Evolutionary conservation across 345 rosid species (phyloP).

Genomic region (Hypericum androsaemum): DNA sequence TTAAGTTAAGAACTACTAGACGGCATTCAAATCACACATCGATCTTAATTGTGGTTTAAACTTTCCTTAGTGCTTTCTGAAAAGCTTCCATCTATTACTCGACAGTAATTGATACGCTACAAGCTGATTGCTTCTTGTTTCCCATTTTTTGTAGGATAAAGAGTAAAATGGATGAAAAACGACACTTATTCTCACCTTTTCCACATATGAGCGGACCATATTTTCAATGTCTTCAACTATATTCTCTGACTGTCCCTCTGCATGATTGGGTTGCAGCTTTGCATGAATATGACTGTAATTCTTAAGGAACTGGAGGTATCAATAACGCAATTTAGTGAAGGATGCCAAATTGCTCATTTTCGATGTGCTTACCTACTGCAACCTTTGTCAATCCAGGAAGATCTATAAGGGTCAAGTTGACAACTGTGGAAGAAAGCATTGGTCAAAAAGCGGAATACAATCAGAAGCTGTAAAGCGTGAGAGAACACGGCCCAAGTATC

Average conservation of each 20-base stretch:
- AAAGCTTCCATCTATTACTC: no score
- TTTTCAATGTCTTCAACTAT: slow-evolving; percentile 92
- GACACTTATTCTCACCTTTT: slow-evolving; percentile 52
- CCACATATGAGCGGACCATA: slow-evolving; percentile 97
- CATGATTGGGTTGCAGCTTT: slow-evolving; percentile 21
- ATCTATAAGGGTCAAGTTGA: slow-evolving; percentile 93
- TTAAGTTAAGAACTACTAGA: no score
- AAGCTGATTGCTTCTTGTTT: not conserved
- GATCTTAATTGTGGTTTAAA: no score
- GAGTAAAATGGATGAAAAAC: not conserved
- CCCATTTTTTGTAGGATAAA: not conserved
- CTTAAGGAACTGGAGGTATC: no score
- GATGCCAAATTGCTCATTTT: slow-evolving; percentile 5
- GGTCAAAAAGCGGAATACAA: slow-evolving; percentile 4
- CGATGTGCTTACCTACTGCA: slow-evolving; percentile 70
- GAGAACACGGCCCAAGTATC: not conserved
- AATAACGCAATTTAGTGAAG: no score
- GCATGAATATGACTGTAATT: slow-evolving; percentile 3
- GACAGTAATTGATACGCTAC: no score
- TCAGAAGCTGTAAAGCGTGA: slow-evolving; percentile 4
- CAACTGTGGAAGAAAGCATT: slow-evolving; percentile 50
- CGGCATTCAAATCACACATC: no score
- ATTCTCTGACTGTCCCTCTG: slow-evolving; percentile 88
- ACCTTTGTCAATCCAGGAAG: slow-evolving; percentile 99
- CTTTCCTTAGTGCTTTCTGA: no score